Evolutionary conservation across 208 protist species (phyloP).

Genomic region (Vickermania ingenoplastis): DNA sequence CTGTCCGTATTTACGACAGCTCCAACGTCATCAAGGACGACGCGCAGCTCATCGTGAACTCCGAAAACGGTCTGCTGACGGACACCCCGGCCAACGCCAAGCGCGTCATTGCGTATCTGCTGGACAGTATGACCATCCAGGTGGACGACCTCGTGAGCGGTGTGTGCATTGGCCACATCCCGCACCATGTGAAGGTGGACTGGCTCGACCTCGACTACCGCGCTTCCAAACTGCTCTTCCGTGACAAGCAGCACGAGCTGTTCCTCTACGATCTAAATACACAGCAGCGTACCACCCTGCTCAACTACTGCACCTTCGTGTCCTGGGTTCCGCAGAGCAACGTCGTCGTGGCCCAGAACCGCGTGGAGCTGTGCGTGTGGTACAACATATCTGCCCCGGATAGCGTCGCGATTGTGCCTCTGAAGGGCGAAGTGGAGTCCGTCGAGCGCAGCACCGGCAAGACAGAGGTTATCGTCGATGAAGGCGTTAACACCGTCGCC

Average conservation of each 20-base stretch:
- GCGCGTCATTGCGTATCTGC: slow-evolving; percentile 94
- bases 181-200: slow-evolving; percentile 90
- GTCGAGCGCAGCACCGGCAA: slow-evolving; percentile 91
- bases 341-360: slow-evolving; percentile 96
- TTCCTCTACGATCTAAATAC: slow-evolving; percentile 91
- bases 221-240: slow-evolving; percentile 92
- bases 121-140: slow-evolving; percentile 93
- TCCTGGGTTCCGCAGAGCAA: slow-evolving; percentile 97
- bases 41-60: slow-evolving; percentile 13
- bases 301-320: slow-evolving; percentile 96
- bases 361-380: slow-evolving; percentile 95
- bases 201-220: slow-evolving; percentile 95
- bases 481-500: slow-evolving; percentile 90
- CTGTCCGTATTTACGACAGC: slow-evolving; percentile 72
- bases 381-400: slow-evolving; percentile 95
- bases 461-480: slow-evolving; percentile 96
- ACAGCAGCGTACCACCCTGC: slow-evolving; percentile 83
- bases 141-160: slow-evolving; percentile 89
- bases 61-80: slow-evolving; percentile 4
- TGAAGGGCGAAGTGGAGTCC: slow-evolving; percentile 95
- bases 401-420: slow-evolving; percentile 89
- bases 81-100: background rate
- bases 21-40: background rate
- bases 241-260: slow-evolving; percentile 93
- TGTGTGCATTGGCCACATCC: slow-evolving; percentile 79